Percentiles rank a stretch among this genome's conserved stretches.
phyloP scores from a whole-genome alignment of 2,329 filamentous ascomycete species.

The Chalaropsis thielavioides region DNA sequence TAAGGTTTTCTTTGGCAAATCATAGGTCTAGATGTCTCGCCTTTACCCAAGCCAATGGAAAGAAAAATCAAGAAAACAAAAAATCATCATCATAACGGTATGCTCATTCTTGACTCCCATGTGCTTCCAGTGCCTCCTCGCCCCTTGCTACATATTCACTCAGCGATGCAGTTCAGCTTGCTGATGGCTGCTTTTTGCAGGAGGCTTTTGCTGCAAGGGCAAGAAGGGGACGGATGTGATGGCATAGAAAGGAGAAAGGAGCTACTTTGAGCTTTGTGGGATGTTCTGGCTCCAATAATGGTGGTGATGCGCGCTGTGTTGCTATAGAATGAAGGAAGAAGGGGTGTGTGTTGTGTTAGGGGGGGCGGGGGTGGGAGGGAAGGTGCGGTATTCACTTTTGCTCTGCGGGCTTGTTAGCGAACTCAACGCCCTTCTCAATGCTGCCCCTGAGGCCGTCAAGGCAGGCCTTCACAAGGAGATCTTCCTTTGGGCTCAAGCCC shows the following conservation, averaged over 20 bases:
- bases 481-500: constrained; percentile 70
- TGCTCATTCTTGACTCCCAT: not conserved
- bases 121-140: not conserved
- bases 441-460: constrained; percentile 75
- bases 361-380: constrained; percentile 20
- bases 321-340: not conserved
- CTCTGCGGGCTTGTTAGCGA: constrained; percentile 64
- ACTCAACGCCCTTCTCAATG: constrained; percentile 85
- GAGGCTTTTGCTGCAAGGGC: not conserved
- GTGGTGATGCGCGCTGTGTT: constrained; percentile 11
- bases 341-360: not conserved
- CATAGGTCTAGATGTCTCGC: constrained; percentile 3
- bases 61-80: constrained; percentile 9
- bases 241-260: not conserved
- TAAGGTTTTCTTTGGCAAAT: not conserved
- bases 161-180: not conserved
- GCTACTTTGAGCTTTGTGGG: not conserved
- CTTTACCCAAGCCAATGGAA: constrained; percentile 1
- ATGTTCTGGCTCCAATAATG: constrained; percentile 8
- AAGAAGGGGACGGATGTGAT: not conserved
- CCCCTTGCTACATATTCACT: not conserved
- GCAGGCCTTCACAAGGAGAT: constrained; percentile 65
- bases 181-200: not conserved
- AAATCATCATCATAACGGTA: constrained; percentile 8
- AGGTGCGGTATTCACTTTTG: constrained; percentile 67